Evolutionary conservation across 1,284 basidiomycete species (phyloP).

Genomic region (Porodaedalea pini): DNA sequence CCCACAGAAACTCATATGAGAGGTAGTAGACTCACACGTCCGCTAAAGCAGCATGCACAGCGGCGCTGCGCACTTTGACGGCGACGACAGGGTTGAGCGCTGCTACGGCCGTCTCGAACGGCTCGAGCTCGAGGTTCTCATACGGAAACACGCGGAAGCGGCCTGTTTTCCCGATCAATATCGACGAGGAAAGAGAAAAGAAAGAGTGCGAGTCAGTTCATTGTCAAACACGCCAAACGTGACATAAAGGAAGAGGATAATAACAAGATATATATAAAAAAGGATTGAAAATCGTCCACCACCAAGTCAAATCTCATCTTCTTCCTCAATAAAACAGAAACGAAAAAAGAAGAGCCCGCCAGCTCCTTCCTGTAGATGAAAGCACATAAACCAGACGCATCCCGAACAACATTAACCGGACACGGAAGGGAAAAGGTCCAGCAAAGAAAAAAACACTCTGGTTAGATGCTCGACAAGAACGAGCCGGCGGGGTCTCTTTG

Average conservation of each 20-base stretch:
- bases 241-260: background rate
- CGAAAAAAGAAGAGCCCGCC: too few species aligned
- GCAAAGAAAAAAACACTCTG: too few species aligned
- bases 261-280: background rate
- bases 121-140: slow-evolving; percentile 53
- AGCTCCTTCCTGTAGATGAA: too few species aligned
- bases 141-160: slow-evolving; percentile 69
- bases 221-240: background rate
- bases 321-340: too few species aligned
- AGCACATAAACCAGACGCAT: too few species aligned
- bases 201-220: background rate
- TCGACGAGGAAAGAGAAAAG: background rate
- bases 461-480: too few species aligned
- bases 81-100: slow-evolving; percentile 75
- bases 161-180: slow-evolving; percentile 32
- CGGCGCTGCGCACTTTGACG: slow-evolving; percentile 73
- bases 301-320: too few species aligned
- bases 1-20: background rate
- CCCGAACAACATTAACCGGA: too few species aligned
- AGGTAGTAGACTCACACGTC: slow-evolving; percentile 48
- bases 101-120: slow-evolving; percentile 68
- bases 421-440: too few species aligned
- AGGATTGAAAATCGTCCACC: too few species aligned
- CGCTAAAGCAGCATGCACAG: slow-evolving; percentile 73
- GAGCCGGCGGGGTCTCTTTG: too few species aligned